Evolutionary conservation across 805 yeast genomes (phyloP).

Genomic region (Candida pseudofarinosa): DNA sequence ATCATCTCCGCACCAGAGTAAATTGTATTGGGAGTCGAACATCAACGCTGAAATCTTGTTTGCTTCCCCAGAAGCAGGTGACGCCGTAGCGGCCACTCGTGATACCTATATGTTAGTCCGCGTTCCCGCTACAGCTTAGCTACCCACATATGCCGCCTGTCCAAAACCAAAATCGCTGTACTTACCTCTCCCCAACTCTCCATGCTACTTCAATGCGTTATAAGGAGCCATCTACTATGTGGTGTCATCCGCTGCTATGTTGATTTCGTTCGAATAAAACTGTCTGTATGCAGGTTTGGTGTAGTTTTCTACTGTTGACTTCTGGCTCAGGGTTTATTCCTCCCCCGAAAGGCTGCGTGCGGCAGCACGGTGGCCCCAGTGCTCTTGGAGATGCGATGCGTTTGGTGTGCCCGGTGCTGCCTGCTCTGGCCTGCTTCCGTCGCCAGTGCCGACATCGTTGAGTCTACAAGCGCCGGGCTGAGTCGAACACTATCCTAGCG

Average conservation of each 20-base stretch:
- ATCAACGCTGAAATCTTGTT: constrained; percentile 22
- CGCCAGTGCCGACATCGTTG: too few species aligned
- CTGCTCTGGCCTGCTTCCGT: too few species aligned
- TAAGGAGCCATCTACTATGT: background rate
- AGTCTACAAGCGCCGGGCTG: too few species aligned
- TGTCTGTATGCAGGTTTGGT: background rate
- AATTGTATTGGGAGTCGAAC: constrained; percentile 71
- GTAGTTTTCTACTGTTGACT: too few species aligned
- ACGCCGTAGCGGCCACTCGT: constrained; percentile 18
- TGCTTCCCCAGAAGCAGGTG: constrained; percentile 9
- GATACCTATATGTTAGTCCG: constrained; percentile 23
- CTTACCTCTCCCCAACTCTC: constrained; percentile 52
- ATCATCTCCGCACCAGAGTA: constrained; percentile 82
- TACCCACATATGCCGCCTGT: too few species aligned
- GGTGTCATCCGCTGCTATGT: background rate
- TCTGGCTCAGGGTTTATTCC: too few species aligned
- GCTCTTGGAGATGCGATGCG: too few species aligned
- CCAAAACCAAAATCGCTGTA: constrained; percentile 4
- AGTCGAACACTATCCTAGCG: too few species aligned
- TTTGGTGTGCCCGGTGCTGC: too few species aligned
- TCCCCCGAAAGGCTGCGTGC: too few species aligned
- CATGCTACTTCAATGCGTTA: constrained; percentile 20
- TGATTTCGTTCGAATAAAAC: background rate
- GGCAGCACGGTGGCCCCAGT: too few species aligned
- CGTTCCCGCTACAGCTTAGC: too few species aligned